Evolutionary conservation across 2,329 filamentous ascomycete species (phyloP), one percentile per base, ranked within the genome.

Genomic region (Arthrinium phaeospermum): DNA sequence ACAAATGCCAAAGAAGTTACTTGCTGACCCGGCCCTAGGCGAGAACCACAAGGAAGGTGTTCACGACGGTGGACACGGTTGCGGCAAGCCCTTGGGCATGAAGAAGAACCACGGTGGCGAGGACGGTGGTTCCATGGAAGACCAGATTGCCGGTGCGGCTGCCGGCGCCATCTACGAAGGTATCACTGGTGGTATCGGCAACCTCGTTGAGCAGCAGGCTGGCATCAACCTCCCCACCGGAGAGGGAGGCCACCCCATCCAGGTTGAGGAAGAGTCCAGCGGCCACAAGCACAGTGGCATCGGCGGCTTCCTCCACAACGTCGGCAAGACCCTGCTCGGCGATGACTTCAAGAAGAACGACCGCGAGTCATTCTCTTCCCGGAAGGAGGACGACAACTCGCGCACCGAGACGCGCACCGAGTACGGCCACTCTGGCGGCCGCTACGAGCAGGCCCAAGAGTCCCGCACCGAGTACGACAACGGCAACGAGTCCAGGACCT

Each of bases 31-130:
- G 22, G 22, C 1, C 2, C 19, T 69, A 69, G 93, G 93, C 22
- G 87, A 92, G 73, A 98, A 98, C 82, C 95, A 98, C 84, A 96
- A 94, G 82, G 91, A 94, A 77, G 94, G 94, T 41, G 92, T 96
- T 14, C 84, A 94, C 22, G 95, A 98, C 81, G 91, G 89, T 70
- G 95, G 95, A 7, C 94, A 98, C 80, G 94, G 94, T 70, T 97
- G 94, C 79, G 86, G 84, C 73, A 91, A 93, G 73, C 95, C 95
- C 82, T 86, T 98, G 14, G 89, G 91, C 75, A 93, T 97, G 89
- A 90, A 91, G 74, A 95, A 93, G 82, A 88, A 89, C 75, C 90
- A 88, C 73, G 76, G 34, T 8, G 68, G 47, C 12, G 51, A 76
- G 30, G 82, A 84, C 45, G 83, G 83, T 3, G 85, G 87, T 72